Evolutionary conservation across 768 basidiomycete genomes (phyloP).

Genomic region (Pulveroboletus sp.): DNA sequence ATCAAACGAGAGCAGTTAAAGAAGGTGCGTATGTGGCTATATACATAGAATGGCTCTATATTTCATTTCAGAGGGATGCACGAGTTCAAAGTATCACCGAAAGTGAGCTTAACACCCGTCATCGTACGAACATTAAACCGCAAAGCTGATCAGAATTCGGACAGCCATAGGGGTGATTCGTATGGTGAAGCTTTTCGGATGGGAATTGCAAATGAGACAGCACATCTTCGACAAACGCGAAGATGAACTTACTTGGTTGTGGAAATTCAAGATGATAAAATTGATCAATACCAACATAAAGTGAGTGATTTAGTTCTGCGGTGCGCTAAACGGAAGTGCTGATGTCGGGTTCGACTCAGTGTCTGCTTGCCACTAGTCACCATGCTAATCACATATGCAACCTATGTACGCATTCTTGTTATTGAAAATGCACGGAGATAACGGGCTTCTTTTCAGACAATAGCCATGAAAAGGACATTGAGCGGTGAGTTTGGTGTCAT

Average conservation of each 20-base stretch:
- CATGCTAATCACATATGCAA: constrained; percentile 1
- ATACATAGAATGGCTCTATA: not conserved
- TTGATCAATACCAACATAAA: not conserved
- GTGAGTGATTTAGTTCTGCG: not conserved
- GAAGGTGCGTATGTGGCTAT: not conserved
- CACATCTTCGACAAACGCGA: constrained; percentile 3
- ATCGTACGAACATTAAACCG: too few relatives aligned
- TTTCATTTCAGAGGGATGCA: not conserved
- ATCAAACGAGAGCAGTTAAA: constrained; percentile 1
- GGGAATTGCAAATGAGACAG: not conserved
- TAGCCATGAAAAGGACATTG: not conserved
- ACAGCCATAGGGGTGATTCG: constrained; percentile 1
- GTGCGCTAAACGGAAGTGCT: not conserved
- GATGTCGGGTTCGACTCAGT: not conserved
- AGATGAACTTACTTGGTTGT: constrained; percentile 1
- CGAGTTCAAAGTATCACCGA: constrained; percentile 1
- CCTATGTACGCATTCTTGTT: not conserved
- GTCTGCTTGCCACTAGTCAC: not conserved
- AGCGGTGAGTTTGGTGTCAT: not conserved
- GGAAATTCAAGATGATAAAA: not conserved
- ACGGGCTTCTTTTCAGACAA: not conserved
- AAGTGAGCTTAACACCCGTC: not conserved
- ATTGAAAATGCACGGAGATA: too few relatives aligned
- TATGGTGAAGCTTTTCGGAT: constrained; percentile 3
- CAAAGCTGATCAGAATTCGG: too few relatives aligned